Conservation (phyloP, 257 asterid genomes). For the Penstemon davidsonii region DNA sequence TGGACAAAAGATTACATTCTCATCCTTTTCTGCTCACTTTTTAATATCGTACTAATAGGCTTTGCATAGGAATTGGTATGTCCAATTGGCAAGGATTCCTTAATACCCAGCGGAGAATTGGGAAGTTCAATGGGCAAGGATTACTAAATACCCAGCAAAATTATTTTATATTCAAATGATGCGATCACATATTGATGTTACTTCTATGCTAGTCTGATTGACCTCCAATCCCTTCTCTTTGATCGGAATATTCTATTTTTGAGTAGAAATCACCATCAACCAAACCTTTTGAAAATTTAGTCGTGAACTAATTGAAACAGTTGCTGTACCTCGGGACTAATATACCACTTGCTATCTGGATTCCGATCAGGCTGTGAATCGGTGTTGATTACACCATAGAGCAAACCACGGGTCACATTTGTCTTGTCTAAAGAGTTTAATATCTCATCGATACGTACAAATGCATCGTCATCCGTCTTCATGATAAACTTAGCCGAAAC, state of each 20-base stretch:
- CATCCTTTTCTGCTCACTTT: neutral
- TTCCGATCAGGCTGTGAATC: conserved; percentile 83
- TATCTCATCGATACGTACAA: conserved; percentile 93
- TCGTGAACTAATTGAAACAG: conserved; percentile 21
- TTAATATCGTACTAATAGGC: neutral
- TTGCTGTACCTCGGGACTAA: conserved; percentile 77
- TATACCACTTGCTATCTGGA: conserved; percentile 93
- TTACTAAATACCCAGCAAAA: neutral
- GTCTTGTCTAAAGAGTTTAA: conserved; percentile 57
- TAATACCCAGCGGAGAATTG: neutral
- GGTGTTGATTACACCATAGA: conserved; percentile 85
- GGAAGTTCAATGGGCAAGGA: conserved; percentile 1
- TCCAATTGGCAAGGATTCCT: neutral
- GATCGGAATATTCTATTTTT: neutral
- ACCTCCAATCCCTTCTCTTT: conserved; percentile 2
- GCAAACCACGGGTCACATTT: conserved; percentile 63
- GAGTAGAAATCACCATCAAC: neutral
- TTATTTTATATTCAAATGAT: neutral
- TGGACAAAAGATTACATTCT: neutral
- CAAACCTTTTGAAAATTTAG: neutral
- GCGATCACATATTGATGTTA: neutral
- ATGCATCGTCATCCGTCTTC: conserved; percentile 99
- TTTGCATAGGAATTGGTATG: neutral
- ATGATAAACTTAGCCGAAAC: conserved; percentile 79
- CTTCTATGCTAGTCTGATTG: neutral